Conservation (phyloP, 495 filamentous ascomycete genomes). For the Staphylotrichum tortipilum region DNA sequence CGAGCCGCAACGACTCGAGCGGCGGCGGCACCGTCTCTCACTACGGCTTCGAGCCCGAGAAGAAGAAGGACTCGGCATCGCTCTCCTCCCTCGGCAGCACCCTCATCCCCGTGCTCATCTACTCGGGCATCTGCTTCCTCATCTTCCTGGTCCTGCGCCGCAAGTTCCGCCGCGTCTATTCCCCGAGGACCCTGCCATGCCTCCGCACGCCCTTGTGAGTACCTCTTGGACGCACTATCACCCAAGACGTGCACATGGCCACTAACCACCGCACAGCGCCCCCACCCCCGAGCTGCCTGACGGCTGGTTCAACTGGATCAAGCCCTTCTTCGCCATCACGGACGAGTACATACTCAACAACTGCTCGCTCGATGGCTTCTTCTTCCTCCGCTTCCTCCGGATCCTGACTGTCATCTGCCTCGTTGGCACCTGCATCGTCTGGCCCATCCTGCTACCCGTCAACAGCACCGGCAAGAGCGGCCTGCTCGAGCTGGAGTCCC, state of each 20-base stretch:
- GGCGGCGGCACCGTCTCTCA: slow-evolving; percentile 21
- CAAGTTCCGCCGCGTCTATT: slow-evolving; percentile 27
- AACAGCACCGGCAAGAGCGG: slow-evolving; percentile 61
- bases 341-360: slow-evolving; percentile 57
- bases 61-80: slow-evolving; percentile 15
- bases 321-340: slow-evolving; percentile 50
- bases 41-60: slow-evolving; percentile 6
- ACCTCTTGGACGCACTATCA: not conserved
- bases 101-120: slow-evolving; percentile 41
- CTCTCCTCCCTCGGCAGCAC: slow-evolving; percentile 39
- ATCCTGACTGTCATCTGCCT: slow-evolving; percentile 62
- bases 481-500: slow-evolving; percentile 49
- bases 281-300: slow-evolving; percentile 57
- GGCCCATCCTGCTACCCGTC: slow-evolving; percentile 70
- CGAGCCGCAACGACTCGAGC: slow-evolving; percentile 20
- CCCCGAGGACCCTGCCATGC: slow-evolving; percentile 20
- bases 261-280: slow-evolving; percentile 38
- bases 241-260: not conserved
- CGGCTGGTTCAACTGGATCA: slow-evolving; percentile 60
- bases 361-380: slow-evolving; percentile 63
- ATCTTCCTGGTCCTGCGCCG: slow-evolving; percentile 24
- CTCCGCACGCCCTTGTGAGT: slow-evolving; percentile 27
- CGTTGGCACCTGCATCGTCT: slow-evolving; percentile 61
- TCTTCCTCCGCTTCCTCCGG: slow-evolving; percentile 74
- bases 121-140: slow-evolving; percentile 25